Evolutionary conservation across 306 rosid genomes (phyloP), one percentile per base, ranked within the genome.

Genomic region (Canavalia ensiformis): DNA sequence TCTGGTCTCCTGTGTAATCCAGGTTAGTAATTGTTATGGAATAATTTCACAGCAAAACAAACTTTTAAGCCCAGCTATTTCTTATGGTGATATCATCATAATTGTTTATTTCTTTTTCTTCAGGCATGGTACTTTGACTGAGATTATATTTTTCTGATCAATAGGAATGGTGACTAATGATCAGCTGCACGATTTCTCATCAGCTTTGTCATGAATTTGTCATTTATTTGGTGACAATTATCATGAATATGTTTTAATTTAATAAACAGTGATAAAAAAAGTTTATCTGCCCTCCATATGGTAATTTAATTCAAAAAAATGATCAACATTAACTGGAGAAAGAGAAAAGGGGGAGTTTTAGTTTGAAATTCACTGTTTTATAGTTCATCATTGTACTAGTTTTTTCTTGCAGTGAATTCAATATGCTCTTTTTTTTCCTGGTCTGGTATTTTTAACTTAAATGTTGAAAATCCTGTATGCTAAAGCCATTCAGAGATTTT

Each of bases 1-100:
- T 85, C 97, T 93, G 70, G 99, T 91, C 80, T 91, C 97, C 80
- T 91, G 97, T 67, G 89, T 93, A 30, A 95, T 95, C 83, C 99
- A 90, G 90, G 98, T 92, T 76, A 41, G 85, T 77, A 30, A 52
- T 67, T 72, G 68, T 75, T 9, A 30, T 72, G 37, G 33, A 67
- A 49, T 63, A 18, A 54, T 85, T 74, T 70, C 58, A 54, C 12
- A 18, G 68, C 79, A 68, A 63, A 34, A 13, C 5, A 34, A 35
- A 8, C 45, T 13, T 60, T 12, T 29, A 5, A 59, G 46, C 50
- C 35, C 7, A 31, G 45, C 65, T 74, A 44, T 79, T 75, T 29
- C 55, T 78, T 74, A 11, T 60, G 35, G 67, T 28, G 8, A 1
- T 50, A 28, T 46, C 11, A 7, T 41, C 46, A 57, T 68, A 34